Percentiles rank a stretch among this genome's conserved stretches.
phyloP scores from a whole-genome alignment of 1,139 yeast species.

The Lodderomyces orthopsilosis region DNA sequence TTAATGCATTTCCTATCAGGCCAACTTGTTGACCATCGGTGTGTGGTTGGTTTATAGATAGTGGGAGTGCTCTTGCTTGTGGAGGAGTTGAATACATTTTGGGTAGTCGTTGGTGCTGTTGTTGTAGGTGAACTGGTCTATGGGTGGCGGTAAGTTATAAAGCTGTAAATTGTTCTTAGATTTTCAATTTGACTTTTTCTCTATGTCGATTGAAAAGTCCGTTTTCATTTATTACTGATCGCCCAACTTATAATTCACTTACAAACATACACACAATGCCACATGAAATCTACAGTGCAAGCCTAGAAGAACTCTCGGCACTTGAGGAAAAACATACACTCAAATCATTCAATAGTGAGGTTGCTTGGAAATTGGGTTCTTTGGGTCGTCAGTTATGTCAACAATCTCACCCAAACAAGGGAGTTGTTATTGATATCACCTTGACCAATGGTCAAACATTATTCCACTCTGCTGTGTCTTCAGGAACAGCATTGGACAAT shows the following conservation, averaged over 20 bases:
- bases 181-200: too few species aligned
- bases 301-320: conserved; percentile 14
- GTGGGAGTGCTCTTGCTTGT: not conserved
- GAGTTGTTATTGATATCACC: conserved; percentile 53
- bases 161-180: too few species aligned
- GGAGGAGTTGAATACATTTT: not conserved
- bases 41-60: not conserved
- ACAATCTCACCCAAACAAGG: conserved; percentile 19
- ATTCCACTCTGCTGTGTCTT: conserved; percentile 48
- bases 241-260: too few species aligned
- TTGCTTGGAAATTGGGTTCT: conserved; percentile 39
- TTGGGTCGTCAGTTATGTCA: conserved; percentile 29
- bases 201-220: too few species aligned
- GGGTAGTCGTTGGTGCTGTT: not conserved
- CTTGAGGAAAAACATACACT: conserved; percentile 19
- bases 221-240: too few species aligned
- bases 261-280: conserved; percentile 5
- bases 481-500: conserved; percentile 49
- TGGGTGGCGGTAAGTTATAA: too few species aligned
- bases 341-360: conserved; percentile 23
- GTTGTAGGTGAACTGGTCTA: not conserved
- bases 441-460: conserved; percentile 48
- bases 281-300: conserved; percentile 15
- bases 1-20: conserved; percentile 51
- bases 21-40: not conserved